Conservation (phyloP, 2,329 filamentous ascomycete genomes). For the Rhytidhysteron rufulum region DNA sequence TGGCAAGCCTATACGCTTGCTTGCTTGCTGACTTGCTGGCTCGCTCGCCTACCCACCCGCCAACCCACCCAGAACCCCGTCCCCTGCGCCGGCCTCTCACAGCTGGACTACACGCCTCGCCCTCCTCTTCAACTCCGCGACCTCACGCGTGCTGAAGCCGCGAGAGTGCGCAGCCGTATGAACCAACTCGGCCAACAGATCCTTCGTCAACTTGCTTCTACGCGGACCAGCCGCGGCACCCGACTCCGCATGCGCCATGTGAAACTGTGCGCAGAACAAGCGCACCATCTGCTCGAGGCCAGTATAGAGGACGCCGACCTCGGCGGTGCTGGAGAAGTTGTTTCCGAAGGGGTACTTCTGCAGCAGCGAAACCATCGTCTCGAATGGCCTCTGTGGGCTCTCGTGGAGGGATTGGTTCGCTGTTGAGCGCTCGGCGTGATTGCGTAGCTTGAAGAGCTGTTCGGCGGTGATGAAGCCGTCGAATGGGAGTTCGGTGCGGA, state of each 20-base stretch:
- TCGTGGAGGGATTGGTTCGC: constrained; percentile 49
- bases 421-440: constrained; percentile 42
- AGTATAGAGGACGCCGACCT: neutral
- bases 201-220: neutral
- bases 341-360: constrained; percentile 1
- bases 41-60: neutral
- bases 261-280: too few relatives aligned
- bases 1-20: too few relatives aligned
- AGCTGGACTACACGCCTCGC: neutral
- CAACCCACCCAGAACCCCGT: neutral
- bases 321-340: neutral
- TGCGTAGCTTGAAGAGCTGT: constrained; percentile 27
- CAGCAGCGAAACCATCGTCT: constrained; percentile 40
- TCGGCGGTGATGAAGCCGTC: constrained; percentile 1
- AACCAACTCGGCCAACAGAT: neutral
- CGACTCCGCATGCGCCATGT: neutral
- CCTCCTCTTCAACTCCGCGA: neutral
- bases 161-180: neutral
- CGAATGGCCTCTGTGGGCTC: constrained; percentile 51
- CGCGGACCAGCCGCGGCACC: neutral
- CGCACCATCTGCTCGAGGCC: neutral
- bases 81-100: neutral
- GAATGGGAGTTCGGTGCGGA: neutral
- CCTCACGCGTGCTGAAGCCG: neutral
- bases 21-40: too few relatives aligned